phyloP scores from a whole-genome alignment of 2,329 filamentous ascomycete genomes.

The Calonectria hongkongensis region DNA sequence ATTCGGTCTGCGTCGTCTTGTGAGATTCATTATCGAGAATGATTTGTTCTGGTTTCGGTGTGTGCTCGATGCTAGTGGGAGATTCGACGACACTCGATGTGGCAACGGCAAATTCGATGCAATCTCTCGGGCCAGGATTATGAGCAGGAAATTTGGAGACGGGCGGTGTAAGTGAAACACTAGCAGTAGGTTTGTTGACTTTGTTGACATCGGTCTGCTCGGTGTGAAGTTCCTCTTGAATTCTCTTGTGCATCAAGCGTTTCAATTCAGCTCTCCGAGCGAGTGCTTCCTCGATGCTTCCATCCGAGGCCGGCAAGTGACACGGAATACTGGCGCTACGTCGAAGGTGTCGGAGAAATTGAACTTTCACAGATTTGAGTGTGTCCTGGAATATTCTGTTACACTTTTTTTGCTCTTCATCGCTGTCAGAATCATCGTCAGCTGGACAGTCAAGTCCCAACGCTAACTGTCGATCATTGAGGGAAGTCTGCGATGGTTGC shows the following conservation, averaged over 20 bases:
- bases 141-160: conserved; percentile 56
- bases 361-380: conserved; percentile 67
- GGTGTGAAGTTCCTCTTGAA: conserved; percentile 74
- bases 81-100: conserved; percentile 32
- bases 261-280: conserved; percentile 74
- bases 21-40: background rate
- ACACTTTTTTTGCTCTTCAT: conserved; percentile 54
- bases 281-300: conserved; percentile 71
- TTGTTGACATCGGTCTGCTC: conserved; percentile 63
- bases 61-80: conserved; percentile 9
- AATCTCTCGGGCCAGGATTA: conserved; percentile 67
- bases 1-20: background rate
- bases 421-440: conserved; percentile 64
- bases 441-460: conserved; percentile 55
- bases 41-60: conserved; percentile 32
- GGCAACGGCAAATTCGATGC: conserved; percentile 66
- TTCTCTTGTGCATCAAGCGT: conserved; percentile 72
- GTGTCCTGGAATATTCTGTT: conserved; percentile 62
- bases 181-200: conserved; percentile 54
- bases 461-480: conserved; percentile 15
- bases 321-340: conserved; percentile 64
- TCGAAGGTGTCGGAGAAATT: conserved; percentile 67
- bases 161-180: conserved; percentile 51
- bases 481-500: conserved; percentile 18
- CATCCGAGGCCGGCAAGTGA: conserved; percentile 64